Conservation (phyloP, 169 alveolate genomes). For the Perkinsus chesapeaki region DNA sequence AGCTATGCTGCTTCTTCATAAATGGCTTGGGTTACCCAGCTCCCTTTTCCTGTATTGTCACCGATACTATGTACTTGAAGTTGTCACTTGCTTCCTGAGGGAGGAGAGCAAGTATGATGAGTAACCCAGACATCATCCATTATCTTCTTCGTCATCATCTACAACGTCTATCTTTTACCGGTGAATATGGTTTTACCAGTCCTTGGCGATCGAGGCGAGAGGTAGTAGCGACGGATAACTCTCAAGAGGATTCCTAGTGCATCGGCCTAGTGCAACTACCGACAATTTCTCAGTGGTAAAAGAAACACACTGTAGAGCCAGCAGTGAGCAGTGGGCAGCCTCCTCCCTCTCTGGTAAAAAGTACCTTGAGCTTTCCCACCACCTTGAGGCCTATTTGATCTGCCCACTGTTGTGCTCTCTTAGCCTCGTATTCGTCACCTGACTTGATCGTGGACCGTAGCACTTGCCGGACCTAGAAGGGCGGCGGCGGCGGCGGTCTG, state of each 20-base stretch:
- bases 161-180: too few relatives aligned
- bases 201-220: too few relatives aligned
- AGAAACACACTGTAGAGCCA: neutral
- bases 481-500: neutral
- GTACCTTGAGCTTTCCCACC: neutral
- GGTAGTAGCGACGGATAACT: too few relatives aligned
- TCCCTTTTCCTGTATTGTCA: neutral
- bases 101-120: too few relatives aligned
- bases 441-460: neutral
- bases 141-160: too few relatives aligned
- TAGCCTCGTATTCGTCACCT: neutral
- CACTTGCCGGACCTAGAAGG: neutral
- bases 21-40: neutral
- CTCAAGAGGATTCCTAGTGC: too few relatives aligned
- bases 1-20: neutral
- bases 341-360: too few relatives aligned
- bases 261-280: too few relatives aligned
- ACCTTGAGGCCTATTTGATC: neutral
- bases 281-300: too few relatives aligned
- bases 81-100: neutral
- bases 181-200: too few relatives aligned
- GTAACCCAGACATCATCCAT: too few relatives aligned
- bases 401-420: neutral
- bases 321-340: too few relatives aligned
- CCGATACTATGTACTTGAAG: neutral